phyloP scores from a whole-genome alignment of 352 stramenopile genomes.

The Globisporangium cederbergense region DNA sequence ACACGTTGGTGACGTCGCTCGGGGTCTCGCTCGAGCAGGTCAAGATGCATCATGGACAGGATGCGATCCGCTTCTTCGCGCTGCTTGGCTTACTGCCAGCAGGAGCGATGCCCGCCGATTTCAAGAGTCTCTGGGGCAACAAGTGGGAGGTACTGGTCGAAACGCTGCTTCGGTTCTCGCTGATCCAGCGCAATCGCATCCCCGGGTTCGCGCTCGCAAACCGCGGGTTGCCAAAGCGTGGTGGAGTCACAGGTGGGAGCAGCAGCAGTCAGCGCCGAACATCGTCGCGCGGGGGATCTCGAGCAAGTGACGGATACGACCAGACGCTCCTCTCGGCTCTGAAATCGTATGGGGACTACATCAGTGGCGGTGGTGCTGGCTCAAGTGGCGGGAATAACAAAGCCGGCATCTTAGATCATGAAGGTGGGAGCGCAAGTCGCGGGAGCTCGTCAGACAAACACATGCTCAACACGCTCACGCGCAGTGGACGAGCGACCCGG shows the following conservation, averaged over 20 bases:
- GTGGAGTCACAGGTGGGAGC: slow-evolving; percentile 25
- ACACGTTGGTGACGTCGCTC: slow-evolving; percentile 72
- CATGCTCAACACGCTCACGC: slow-evolving; percentile 70
- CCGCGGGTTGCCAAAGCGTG: slow-evolving; percentile 50
- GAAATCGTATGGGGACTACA: slow-evolving; percentile 71
- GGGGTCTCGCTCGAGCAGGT: slow-evolving; percentile 75
- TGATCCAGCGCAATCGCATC: slow-evolving; percentile 74
- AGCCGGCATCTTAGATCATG: slow-evolving; percentile 25
- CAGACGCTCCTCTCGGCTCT: slow-evolving; percentile 56
- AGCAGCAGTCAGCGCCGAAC: slow-evolving; percentile 22
- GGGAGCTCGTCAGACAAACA: slow-evolving; percentile 28
- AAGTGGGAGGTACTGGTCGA: slow-evolving; percentile 67
- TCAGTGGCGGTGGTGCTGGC: slow-evolving; percentile 31
- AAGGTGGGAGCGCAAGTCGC: slow-evolving; percentile 18
- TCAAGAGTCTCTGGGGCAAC: slow-evolving; percentile 66
- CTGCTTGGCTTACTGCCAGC: slow-evolving; percentile 65
- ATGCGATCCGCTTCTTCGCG: slow-evolving; percentile 75
- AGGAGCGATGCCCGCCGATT: slow-evolving; percentile 71
- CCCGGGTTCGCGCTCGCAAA: slow-evolving; percentile 58
- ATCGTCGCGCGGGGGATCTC: slow-evolving; percentile 26
- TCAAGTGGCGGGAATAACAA: slow-evolving; percentile 13
- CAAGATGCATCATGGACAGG: slow-evolving; percentile 57
- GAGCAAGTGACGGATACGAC: slow-evolving; percentile 42
- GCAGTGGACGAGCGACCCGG: slow-evolving; percentile 49
- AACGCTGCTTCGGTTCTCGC: slow-evolving; percentile 66